phyloP scores from a whole-genome alignment of 2,329 filamentous ascomycete species.

The Clarireedia monteithiana region DNA sequence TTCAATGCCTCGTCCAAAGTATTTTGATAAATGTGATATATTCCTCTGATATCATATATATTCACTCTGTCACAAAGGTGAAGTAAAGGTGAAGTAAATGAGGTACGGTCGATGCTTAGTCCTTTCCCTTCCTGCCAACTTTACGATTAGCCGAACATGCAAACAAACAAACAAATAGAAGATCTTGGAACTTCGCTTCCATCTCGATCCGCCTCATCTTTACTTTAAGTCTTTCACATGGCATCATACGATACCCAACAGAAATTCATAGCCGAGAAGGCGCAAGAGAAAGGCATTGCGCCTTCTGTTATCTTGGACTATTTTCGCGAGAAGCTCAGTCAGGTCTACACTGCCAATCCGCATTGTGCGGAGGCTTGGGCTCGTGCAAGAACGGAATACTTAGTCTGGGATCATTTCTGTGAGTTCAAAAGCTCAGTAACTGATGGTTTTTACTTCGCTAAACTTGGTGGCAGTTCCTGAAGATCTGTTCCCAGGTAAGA shows the following conservation, averaged over 20 bases:
- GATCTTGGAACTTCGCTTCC: neutral
- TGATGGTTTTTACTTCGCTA: too few species aligned
- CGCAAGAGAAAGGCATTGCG: slow-evolving; percentile 5
- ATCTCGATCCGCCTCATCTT: neutral
- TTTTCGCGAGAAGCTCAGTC: neutral
- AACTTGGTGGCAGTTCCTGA: too few species aligned
- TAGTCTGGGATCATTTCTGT: slow-evolving; percentile 11
- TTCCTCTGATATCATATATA: too few species aligned
- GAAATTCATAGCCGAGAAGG: slow-evolving; percentile 1
- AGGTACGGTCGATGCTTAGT: too few species aligned
- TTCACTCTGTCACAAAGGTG: too few species aligned
- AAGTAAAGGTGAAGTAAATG: too few species aligned
- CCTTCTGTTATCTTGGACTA: neutral
- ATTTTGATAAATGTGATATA: too few species aligned
- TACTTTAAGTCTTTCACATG: neutral
- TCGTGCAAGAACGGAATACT: slow-evolving; percentile 7
- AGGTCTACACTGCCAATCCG: neutral
- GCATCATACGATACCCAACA: neutral
- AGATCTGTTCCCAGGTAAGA: too few species aligned
- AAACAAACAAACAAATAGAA: neutral
- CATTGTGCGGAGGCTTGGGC: neutral
- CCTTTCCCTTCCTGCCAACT: too few species aligned
- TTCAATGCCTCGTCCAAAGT: too few species aligned
- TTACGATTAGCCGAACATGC: too few species aligned
- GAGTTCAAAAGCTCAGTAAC: neutral